Conservation (phyloP, 768 basidiomycete species). For the Lactifluus rugatus region DNA sequence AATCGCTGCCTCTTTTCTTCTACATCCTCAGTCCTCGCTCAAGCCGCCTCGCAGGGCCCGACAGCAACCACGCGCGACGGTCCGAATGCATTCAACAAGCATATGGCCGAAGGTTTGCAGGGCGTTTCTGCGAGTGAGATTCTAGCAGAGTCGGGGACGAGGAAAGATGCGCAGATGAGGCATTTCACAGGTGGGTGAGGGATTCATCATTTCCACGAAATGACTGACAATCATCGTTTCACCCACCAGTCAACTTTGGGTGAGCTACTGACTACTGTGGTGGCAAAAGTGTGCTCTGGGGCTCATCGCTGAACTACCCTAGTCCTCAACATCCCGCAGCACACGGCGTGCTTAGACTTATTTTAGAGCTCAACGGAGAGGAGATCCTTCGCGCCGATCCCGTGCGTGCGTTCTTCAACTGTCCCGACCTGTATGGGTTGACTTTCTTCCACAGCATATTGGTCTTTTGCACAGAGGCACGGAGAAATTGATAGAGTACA, state of each 20-base stretch:
- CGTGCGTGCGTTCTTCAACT: conserved; percentile 28
- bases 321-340: conserved; percentile 98
- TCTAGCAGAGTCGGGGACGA: conserved; percentile 59
- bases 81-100: conserved; percentile 52
- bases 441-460: conserved; percentile 54
- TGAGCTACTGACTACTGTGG: no score
- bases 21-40: conserved; percentile 31
- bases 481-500: conserved; percentile 98
- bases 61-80: conserved; percentile 24
- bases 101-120: conserved; percentile 79
- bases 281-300: background rate
- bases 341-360: conserved; percentile 95
- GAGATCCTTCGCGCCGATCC: conserved; percentile 85
- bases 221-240: background rate
- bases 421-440: background rate
- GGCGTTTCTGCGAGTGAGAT: conserved; percentile 72
- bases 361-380: conserved; percentile 95
- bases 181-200: conserved; percentile 78
- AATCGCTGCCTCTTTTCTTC: conserved; percentile 24
- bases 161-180: conserved; percentile 71
- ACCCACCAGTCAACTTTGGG: conserved; percentile 84
- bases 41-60: conserved; percentile 21
- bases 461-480: conserved; percentile 95
- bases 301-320: conserved; percentile 3
- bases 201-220: background rate